These are phyloP conservation scores for Hypoxylon sp. DNA, from an alignment of 2,329 filamentous ascomycete genomes.

Conservation along the genomic window DNA sequence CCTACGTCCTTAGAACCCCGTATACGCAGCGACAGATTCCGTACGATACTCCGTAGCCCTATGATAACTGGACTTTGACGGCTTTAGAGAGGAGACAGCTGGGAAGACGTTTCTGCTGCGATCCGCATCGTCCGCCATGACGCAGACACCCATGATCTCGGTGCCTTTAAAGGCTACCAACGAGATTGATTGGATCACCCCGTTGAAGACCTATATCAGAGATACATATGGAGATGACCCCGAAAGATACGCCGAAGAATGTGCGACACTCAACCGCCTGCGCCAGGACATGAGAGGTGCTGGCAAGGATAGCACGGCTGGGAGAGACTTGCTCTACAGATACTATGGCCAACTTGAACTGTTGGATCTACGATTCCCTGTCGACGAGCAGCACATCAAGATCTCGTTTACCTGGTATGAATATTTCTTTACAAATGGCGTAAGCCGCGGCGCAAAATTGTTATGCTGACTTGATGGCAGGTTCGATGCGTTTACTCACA, in stretches of 20 bases:
- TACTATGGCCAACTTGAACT: constrained; percentile 98
- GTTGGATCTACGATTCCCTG: constrained; percentile 92
- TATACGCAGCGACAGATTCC: constrained; percentile 9
- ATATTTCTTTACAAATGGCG: neutral
- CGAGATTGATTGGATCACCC: constrained; percentile 97
- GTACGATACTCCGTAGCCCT: constrained; percentile 18
- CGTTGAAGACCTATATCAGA: constrained; percentile 93
- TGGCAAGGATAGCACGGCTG: constrained; percentile 94
- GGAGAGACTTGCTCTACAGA: constrained; percentile 92
- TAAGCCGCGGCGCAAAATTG: constrained; percentile 23
- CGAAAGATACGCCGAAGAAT: constrained; percentile 95
- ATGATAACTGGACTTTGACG: constrained; percentile 29
- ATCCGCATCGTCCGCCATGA: constrained; percentile 64
- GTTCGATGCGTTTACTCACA: constrained; percentile 99
- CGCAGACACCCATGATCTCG: constrained; percentile 95
- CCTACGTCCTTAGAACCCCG: constrained; percentile 33
- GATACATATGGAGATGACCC: constrained; percentile 96
- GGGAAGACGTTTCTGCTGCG: constrained; percentile 22
- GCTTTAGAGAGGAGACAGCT: constrained; percentile 19
- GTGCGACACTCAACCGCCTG: constrained; percentile 91
- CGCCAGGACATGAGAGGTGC: constrained; percentile 99
- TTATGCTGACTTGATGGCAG: constrained; percentile 62
- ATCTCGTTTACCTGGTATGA: constrained; percentile 96
- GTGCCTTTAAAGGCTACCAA: constrained; percentile 93
- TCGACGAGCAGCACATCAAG: constrained; percentile 99